phyloP scores from a whole-genome alignment of 805 yeast genomes.

The Lipomyces chichibuensis region DNA sequence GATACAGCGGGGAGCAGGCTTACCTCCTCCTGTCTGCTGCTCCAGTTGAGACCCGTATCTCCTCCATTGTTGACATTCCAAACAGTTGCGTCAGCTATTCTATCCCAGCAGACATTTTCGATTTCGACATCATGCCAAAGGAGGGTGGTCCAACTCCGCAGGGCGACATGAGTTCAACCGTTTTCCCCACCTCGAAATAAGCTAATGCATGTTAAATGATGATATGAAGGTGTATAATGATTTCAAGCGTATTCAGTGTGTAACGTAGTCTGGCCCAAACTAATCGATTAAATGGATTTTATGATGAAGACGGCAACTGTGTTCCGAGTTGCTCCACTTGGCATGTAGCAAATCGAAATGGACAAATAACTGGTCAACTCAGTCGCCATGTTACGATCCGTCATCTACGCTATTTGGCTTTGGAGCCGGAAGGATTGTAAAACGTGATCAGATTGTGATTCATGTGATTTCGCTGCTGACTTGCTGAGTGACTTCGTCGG shows the following conservation, averaged over 20 bases:
- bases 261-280: not conserved
- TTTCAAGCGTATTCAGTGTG: not conserved
- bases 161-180: slow-evolving; percentile 28
- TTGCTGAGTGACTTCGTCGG: no score
- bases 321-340: no score
- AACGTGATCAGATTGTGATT: not conserved
- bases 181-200: not conserved
- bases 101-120: slow-evolving; percentile 56
- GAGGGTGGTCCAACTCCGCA: slow-evolving; percentile 33
- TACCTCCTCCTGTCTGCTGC: slow-evolving; percentile 52
- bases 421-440: no score
- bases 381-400: no score
- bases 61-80: slow-evolving; percentile 58
- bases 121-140: slow-evolving; percentile 47
- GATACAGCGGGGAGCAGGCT: slow-evolving; percentile 57
- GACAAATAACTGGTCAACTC: no score
- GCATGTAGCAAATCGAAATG: no score
- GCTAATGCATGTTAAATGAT: not conserved
- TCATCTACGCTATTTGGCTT: no score
- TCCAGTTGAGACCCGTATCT: slow-evolving; percentile 57
- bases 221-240: not conserved
- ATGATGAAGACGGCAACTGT: not conserved
- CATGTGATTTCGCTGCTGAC: not conserved
- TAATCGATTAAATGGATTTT: not conserved
- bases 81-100: slow-evolving; percentile 57